phyloP scores from a whole-genome alignment of 83 land plant species.

The Picea mariana region DNA sequence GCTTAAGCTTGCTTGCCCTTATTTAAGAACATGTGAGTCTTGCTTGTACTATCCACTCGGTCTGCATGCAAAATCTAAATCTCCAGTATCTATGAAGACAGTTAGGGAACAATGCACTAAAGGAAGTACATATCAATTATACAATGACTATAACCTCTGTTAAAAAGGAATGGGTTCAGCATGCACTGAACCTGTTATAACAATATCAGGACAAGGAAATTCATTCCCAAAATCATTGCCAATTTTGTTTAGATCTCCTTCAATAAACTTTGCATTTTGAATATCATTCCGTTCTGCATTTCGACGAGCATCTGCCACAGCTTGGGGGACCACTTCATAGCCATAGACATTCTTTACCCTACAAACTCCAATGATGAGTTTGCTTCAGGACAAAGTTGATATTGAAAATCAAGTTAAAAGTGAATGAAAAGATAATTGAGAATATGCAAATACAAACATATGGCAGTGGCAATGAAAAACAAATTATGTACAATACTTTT shows the following conservation, averaged over 20 bases:
- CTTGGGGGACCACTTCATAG: conserved; percentile 88
- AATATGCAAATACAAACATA: neutral
- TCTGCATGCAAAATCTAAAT: too few relatives aligned
- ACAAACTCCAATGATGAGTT: neutral
- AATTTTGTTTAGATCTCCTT: conserved; percentile 94
- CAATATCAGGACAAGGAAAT: conserved; percentile 81
- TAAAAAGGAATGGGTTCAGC: neutral
- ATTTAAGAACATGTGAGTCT: neutral
- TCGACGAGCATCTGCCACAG: conserved; percentile 75
- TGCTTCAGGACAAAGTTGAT: neutral
- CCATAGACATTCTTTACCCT: conserved; percentile 96
- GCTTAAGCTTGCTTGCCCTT: neutral
- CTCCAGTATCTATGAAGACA: too few relatives aligned
- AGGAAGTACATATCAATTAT: neutral
- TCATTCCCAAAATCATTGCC: conserved; percentile 66
- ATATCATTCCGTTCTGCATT: conserved; percentile 87
- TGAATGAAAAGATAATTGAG: neutral
- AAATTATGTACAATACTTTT: conserved; percentile 41
- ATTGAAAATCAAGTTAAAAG: conserved; percentile 2
- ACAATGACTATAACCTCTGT: neutral
- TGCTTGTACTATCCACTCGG: neutral
- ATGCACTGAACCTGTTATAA: conserved; percentile 73
- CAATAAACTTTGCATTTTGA: conserved; percentile 84
- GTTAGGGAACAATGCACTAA: neutral
- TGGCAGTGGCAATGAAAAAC: neutral